These are phyloP conservation scores for Globisporangium cylindrosporum DNA, from an alignment of 352 stramenopile genomes.

Conservation along the genomic window DNA sequence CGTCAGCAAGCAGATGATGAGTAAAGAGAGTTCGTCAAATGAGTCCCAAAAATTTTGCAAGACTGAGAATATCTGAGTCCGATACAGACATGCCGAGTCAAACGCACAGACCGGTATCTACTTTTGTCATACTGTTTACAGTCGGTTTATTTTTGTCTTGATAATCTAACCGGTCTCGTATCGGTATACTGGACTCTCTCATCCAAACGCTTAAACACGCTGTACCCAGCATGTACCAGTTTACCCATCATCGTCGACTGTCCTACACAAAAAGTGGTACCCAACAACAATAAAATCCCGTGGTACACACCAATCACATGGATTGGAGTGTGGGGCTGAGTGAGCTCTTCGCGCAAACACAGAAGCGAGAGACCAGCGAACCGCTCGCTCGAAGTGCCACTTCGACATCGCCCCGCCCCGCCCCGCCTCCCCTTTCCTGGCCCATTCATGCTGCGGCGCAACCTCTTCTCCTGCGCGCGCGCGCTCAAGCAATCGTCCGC, in stretches of 20 bases:
- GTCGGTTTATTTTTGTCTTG: neutral
- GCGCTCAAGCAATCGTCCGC: slow-evolving; percentile 24
- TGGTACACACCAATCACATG: neutral
- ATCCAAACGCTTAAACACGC: neutral
- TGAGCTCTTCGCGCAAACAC: slow-evolving; percentile 2
- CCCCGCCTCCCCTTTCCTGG: neutral
- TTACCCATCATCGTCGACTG: neutral
- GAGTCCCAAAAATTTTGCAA: no score
- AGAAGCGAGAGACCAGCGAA: neutral
- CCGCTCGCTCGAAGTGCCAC: slow-evolving; percentile 1
- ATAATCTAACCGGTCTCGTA: neutral
- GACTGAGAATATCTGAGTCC: no score
- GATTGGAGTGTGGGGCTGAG: neutral
- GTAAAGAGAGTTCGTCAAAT: no score
- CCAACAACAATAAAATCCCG: neutral
- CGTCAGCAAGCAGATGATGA: no score
- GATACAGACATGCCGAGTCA: no score
- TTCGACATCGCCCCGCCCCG: slow-evolving; percentile 13
- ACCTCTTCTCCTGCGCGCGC: slow-evolving; percentile 35
- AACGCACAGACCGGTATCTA: no score
- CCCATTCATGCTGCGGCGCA: slow-evolving; percentile 47
- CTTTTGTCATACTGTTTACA: neutral
- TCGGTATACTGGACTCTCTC: neutral
- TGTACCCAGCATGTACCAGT: neutral
- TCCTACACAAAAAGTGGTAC: neutral